A percentile compares a stretch with the other conserved stretches of the same genome.
phyloP scores from a whole-genome alignment of 306 rosid genomes.

The Prinsepia uniflora region DNA sequence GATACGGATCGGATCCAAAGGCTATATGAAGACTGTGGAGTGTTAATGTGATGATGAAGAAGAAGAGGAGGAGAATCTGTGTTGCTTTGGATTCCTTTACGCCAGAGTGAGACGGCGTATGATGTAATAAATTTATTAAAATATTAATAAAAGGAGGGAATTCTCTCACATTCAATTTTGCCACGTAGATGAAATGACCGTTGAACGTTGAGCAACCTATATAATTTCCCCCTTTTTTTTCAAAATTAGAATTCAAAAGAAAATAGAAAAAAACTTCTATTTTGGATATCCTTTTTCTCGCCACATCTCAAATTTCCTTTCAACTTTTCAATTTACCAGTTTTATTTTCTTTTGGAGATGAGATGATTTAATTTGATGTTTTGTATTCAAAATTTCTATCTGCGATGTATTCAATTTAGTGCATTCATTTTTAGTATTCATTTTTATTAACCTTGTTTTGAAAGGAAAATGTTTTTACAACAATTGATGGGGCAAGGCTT shows the following conservation, averaged over 20 bases:
- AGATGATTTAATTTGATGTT: no score
- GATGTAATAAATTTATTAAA: neutral
- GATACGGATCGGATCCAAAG: neutral
- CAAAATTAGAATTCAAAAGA: neutral
- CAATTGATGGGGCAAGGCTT: no score
- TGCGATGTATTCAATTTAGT: no score
- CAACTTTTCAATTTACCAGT: no score
- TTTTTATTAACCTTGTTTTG: no score
- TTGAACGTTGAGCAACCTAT: neutral
- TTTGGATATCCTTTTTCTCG: no score
- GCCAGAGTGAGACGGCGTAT: neutral
- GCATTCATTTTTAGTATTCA: no score
- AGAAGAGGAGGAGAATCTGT: neutral
- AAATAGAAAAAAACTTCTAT: neutral
- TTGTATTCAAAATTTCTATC: no score
- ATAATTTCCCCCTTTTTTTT: neutral
- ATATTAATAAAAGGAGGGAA: constrained; percentile 42
- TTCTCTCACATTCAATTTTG: constrained; percentile 39
- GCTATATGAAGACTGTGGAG: neutral
- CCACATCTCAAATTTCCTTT: no score
- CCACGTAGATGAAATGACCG: constrained; percentile 16
- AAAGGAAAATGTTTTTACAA: no score
- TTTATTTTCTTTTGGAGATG: no score
- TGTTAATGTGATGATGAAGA: neutral
- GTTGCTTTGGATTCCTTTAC: neutral